Evolutionary conservation across 768 basidiomycete species (phyloP).

Genomic region (Infundibulicybe gibba): DNA sequence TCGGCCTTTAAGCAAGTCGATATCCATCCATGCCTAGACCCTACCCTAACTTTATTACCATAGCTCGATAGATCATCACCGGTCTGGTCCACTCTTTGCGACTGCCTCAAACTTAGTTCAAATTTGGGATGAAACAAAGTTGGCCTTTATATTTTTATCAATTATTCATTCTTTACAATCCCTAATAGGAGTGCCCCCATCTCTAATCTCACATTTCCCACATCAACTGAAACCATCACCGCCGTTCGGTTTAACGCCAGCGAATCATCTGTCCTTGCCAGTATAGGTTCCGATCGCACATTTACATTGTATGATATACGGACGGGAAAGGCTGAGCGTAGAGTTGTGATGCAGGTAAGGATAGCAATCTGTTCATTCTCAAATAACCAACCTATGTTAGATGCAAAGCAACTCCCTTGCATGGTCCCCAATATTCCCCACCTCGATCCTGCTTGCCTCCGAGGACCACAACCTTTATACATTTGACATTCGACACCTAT

Average conservation of each 20-base stretch:
- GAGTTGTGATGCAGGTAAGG: conserved; percentile 83
- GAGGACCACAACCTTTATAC: conserved; percentile 99
- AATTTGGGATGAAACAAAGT: conserved; percentile 98
- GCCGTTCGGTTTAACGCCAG: conserved; percentile 90
- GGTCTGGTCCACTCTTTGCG: conserved; percentile 84
- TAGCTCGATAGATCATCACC: conserved; percentile 94
- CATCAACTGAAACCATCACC: conserved; percentile 84
- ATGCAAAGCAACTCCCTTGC: conserved; percentile 88
- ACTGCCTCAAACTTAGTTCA: conserved; percentile 93
- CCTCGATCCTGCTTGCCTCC: conserved; percentile 87
- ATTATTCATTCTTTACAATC: conserved; percentile 4
- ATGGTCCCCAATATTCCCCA: conserved; percentile 97
- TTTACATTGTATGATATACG: conserved; percentile 96
- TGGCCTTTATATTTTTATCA: conserved; percentile 14
- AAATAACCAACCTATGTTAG: conserved; percentile 24
- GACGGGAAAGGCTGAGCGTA: conserved; percentile 91
- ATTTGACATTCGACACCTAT: conserved; percentile 87
- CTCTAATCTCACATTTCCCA: conserved; percentile 84
- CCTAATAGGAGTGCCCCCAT: conserved; percentile 70
- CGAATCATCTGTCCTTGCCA: conserved; percentile 92
- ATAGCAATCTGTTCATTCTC: not conserved
- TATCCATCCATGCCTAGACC: not conserved
- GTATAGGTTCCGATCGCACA: conserved; percentile 91
- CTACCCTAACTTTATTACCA: conserved; percentile 6
- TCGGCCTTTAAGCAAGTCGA: conserved; percentile 79